Evolutionary conservation across 768 basidiomycete genomes (phyloP).

Genomic region (Lactarius sanguifluus): DNA sequence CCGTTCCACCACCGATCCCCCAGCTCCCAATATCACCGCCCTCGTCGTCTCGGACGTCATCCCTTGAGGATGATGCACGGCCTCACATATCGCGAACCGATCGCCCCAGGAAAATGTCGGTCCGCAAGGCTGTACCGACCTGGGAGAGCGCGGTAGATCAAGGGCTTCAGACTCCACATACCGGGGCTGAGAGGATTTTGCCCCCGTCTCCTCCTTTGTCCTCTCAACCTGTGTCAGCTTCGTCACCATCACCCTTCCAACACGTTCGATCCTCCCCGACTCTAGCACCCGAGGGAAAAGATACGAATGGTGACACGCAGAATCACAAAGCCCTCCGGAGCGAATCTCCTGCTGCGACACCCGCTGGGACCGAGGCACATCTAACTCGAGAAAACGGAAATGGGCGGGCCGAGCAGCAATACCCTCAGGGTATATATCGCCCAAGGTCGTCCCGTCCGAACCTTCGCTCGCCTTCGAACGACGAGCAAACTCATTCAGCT

Average conservation of each 20-base stretch:
- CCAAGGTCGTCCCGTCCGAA: slow-evolving; percentile 7
- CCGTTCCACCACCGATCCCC: slow-evolving; percentile 23
- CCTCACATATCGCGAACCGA: slow-evolving; percentile 7
- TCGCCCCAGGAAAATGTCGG: slow-evolving; percentile 36
- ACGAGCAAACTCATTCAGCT: background rate
- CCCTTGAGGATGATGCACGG: slow-evolving; percentile 20
- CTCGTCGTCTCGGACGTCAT: slow-evolving; percentile 22
- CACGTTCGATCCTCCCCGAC: background rate
- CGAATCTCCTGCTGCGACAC: background rate
- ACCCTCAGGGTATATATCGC: slow-evolving; percentile 3
- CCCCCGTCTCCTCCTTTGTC: slow-evolving; percentile 10
- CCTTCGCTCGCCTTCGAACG: slow-evolving; percentile 12
- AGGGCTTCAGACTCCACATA: slow-evolving; percentile 3
- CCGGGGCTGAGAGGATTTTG: background rate
- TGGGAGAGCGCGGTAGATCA: slow-evolving; percentile 33
- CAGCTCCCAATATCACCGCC: slow-evolving; percentile 27
- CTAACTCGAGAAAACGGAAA: slow-evolving; percentile 12
- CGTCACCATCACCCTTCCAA: background rate
- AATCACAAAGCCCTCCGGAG: background rate
- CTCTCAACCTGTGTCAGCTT: background rate
- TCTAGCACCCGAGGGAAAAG: slow-evolving; percentile 4
- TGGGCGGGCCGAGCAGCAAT: slow-evolving; percentile 9
- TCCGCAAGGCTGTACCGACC: slow-evolving; percentile 35
- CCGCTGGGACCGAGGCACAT: slow-evolving; percentile 5
- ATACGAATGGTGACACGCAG: slow-evolving; percentile 5